phyloP scores from a whole-genome alignment of 2,329 filamentous ascomycete species.

The Diplodia seriata region DNA sequence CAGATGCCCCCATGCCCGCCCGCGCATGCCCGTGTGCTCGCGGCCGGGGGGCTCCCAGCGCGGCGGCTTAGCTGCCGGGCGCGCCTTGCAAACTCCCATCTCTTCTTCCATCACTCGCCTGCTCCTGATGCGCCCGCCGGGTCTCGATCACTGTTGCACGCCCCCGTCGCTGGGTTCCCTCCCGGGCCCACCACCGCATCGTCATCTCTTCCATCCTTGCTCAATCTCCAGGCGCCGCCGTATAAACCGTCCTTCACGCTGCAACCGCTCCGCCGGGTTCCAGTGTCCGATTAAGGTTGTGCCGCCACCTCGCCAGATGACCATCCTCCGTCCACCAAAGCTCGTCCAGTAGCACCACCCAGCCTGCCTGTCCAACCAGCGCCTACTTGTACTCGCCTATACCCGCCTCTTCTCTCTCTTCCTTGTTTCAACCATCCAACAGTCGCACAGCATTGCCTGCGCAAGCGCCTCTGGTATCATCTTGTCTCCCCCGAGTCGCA shows the following conservation, averaged over 20 bases:
- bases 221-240: conserved; percentile 24
- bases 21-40: conserved; percentile 18
- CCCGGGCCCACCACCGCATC: conserved; percentile 25
- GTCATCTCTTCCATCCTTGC: conserved; percentile 33
- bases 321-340: conserved; percentile 14
- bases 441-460: conserved; percentile 32
- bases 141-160: conserved; percentile 18
- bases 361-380: conserved; percentile 29
- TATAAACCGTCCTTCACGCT: conserved; percentile 33
- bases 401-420: conserved; percentile 26
- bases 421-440: conserved; percentile 32
- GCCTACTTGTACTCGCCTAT: conserved; percentile 32
- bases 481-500: conserved; percentile 31
- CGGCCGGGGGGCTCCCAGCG: conserved; percentile 20
- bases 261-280: conserved; percentile 25
- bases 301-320: conserved; percentile 31
- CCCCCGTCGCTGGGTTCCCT: conserved; percentile 15
- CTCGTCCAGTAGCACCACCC: conserved; percentile 18
- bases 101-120: conserved; percentile 25
- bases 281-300: conserved; percentile 32
- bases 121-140: conserved; percentile 27
- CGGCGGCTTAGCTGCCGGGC: conserved; percentile 21
- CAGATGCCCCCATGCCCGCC: conserved; percentile 15
- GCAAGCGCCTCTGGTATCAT: conserved; percentile 31
- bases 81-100: conserved; percentile 29